Conservation (phyloP, 139 green algal genomes). For the Pycnococcus provasolii region DNA sequence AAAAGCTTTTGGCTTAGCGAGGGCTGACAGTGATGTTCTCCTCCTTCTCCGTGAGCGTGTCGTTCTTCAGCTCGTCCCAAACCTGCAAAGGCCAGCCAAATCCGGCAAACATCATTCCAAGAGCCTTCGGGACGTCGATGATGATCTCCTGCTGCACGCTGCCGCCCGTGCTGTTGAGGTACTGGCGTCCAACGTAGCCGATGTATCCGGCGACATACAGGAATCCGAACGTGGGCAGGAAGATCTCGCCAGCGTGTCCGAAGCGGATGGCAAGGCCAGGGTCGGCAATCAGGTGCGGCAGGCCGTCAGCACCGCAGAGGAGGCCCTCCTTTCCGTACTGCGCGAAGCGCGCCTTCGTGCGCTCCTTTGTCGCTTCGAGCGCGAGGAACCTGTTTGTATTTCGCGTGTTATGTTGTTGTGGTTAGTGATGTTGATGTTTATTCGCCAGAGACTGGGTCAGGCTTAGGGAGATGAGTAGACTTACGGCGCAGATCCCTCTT, state of each 20-base stretch:
- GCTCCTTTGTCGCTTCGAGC: conserved; percentile 85
- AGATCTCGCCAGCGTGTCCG: conserved; percentile 82
- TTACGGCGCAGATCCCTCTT: conserved; percentile 21
- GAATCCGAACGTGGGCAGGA: conserved; percentile 89
- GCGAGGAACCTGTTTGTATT: conserved; percentile 41
- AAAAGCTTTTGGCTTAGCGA: conserved; percentile 43
- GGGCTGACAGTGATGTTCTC: conserved; percentile 89
- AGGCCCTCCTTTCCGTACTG: conserved; percentile 82
- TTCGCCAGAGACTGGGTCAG: conserved; percentile 15
- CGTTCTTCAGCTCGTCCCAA: conserved; percentile 57
- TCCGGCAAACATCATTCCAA: conserved; percentile 54
- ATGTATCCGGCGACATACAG: conserved; percentile 97
- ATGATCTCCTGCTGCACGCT: conserved; percentile 67
- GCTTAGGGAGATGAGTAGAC: conserved; percentile 19
- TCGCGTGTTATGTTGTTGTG: not conserved
- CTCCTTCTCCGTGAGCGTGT: conserved; percentile 64
- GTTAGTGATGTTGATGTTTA: not conserved
- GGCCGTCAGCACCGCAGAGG: conserved; percentile 92
- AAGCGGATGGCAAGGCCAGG: conserved; percentile 51
- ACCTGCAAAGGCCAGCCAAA: conserved; percentile 65
- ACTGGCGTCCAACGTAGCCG: conserved; percentile 81
- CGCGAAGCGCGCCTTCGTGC: conserved; percentile 83
- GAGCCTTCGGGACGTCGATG: conserved; percentile 82
- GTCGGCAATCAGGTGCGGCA: conserved; percentile 96
- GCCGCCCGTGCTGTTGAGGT: conserved; percentile 72